phyloP scores from a whole-genome alignment of 345 rosid species.

The Angophora floribunda region DNA sequence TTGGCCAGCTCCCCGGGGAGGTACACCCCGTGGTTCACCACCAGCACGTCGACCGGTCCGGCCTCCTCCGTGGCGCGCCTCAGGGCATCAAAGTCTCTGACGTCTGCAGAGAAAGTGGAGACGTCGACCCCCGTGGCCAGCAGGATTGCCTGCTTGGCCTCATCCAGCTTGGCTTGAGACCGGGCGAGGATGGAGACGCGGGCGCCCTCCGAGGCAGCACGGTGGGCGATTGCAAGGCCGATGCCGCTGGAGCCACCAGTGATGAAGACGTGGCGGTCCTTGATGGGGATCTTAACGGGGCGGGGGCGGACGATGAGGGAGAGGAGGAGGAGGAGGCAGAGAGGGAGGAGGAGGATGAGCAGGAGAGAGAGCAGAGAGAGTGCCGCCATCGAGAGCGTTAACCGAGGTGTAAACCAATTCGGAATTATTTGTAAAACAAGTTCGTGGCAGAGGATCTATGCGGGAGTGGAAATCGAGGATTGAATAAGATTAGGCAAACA shows the following conservation, averaged over 20 bases:
- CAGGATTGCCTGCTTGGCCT: constrained; percentile 48
- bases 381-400: neutral
- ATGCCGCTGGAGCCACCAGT: constrained; percentile 94
- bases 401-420: too few relatives aligned
- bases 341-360: constrained; percentile 28
- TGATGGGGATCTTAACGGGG: constrained; percentile 50
- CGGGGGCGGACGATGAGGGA: constrained; percentile 47
- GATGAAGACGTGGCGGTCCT: constrained; percentile 76
- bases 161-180: constrained; percentile 48
- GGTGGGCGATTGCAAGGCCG: constrained; percentile 68
- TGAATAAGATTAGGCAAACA: too few relatives aligned
- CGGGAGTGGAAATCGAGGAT: too few relatives aligned
- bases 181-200: constrained; percentile 74
- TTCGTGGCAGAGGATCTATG: too few relatives aligned
- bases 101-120: constrained; percentile 57
- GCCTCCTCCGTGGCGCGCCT: constrained; percentile 38
- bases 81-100: constrained; percentile 57
- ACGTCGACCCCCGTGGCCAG: constrained; percentile 66
- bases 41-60: constrained; percentile 61
- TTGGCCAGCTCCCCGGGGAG: constrained; percentile 47
- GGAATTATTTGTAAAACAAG: too few relatives aligned
- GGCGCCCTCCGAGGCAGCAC: constrained; percentile 61
- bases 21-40: constrained; percentile 78
- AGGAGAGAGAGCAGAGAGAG: neutral
- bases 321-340: constrained; percentile 30